phyloP scores from a whole-genome alignment of 2,329 filamentous ascomycete species.

The Sclerotinia borealis region DNA sequence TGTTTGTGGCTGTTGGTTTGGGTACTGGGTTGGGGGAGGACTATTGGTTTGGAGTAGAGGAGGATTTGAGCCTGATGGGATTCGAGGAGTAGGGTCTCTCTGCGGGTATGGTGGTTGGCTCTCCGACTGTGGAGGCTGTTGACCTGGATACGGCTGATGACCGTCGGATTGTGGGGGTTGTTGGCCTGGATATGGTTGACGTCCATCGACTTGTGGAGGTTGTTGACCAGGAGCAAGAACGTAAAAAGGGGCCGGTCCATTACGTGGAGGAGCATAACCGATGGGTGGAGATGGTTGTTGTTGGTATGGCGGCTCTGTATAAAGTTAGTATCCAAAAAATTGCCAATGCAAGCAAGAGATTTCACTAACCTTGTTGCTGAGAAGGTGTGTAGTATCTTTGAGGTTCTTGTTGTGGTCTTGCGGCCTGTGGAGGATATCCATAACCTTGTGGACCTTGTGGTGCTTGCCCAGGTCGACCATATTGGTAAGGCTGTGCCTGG shows the following conservation, averaged over 20 bases:
- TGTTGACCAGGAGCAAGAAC: conserved; percentile 41
- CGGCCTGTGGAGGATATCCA: conserved; percentile 33
- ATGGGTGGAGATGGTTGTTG: conserved; percentile 46
- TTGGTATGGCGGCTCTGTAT: conserved; percentile 37
- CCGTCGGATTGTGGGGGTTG: conserved; percentile 32
- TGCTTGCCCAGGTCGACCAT: conserved; percentile 43
- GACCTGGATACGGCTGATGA: conserved; percentile 43
- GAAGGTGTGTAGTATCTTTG: conserved; percentile 64
- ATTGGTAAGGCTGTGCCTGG: conserved; percentile 77
- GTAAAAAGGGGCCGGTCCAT: conserved; percentile 57
- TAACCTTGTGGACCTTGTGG: conserved; percentile 28
- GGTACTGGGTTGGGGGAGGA: conserved; percentile 45
- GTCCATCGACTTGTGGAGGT: conserved; percentile 31
- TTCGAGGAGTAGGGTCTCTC: conserved; percentile 45
- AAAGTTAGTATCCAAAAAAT: not conserved
- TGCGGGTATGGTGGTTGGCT: conserved; percentile 44
- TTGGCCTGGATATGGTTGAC: conserved; percentile 43
- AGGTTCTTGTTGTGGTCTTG: conserved; percentile 49
- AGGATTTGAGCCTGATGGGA: conserved; percentile 41
- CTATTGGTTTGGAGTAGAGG: conserved; percentile 47
- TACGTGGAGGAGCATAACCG: conserved; percentile 50
- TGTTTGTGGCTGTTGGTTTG: conserved; percentile 38
- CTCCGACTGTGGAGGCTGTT: conserved; percentile 31
- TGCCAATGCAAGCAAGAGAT: not conserved
- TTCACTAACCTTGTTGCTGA: conserved; percentile 35